Percentiles rank a stretch among this genome's conserved stretches.
Conservation (phyloP, 2,329 filamentous ascomycete species). For the Cladosporium velox region DNA sequence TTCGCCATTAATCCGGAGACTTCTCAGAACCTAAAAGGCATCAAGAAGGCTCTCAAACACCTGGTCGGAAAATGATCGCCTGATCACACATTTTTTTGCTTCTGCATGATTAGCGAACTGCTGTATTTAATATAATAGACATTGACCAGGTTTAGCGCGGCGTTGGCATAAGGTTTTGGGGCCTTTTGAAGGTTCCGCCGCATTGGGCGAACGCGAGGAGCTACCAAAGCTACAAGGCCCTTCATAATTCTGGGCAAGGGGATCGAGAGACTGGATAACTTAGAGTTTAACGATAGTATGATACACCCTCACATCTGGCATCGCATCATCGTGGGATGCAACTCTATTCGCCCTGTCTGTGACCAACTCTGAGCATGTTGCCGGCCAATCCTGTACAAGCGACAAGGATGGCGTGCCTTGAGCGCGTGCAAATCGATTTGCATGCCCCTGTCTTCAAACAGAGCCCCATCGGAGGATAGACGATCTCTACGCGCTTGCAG, state of each 20-base stretch:
- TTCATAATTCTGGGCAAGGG: neutral
- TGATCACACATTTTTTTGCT: neutral
- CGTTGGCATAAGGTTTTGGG: constrained; percentile 9
- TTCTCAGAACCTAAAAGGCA: constrained; percentile 11
- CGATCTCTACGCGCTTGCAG: constrained; percentile 9
- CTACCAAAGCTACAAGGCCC: neutral
- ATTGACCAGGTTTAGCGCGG: constrained; percentile 3
- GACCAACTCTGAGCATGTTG: neutral
- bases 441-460: constrained; percentile 2
- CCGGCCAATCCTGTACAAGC: neutral
- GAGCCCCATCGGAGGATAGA: neutral
- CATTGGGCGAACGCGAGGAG: constrained; percentile 5
- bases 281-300: neutral
- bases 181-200: neutral
- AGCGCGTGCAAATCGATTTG: neutral
- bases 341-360: neutral
- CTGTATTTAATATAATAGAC: constrained; percentile 1
- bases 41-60: constrained; percentile 18
- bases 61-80: constrained; percentile 13
- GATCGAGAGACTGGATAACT: neutral
- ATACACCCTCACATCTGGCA: neutral
- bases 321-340: neutral
- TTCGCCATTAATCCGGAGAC: constrained; percentile 41
- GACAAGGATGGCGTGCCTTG: neutral
- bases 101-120: constrained; percentile 3